phyloP scores from a whole-genome alignment of 2,329 filamentous ascomycete species.

The Nectriaceae sp. region DNA sequence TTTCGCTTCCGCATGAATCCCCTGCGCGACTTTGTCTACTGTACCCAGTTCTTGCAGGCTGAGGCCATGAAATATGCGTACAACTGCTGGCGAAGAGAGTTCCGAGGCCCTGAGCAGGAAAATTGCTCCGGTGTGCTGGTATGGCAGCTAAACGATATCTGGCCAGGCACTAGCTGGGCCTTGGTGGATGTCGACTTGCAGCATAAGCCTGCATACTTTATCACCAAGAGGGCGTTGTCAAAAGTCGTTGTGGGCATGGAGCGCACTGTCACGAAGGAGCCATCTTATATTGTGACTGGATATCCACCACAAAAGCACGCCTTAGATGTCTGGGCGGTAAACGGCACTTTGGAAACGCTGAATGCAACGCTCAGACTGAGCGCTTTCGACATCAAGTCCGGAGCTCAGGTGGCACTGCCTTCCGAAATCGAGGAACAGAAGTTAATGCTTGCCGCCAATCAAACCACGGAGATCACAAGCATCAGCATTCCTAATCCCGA shows the following conservation, averaged over 20 bases:
- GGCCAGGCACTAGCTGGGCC: slow-evolving; percentile 63
- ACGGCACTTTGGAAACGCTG: background rate
- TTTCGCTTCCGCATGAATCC: slow-evolving; percentile 43
- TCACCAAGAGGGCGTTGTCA: slow-evolving; percentile 48
- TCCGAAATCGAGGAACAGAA: background rate
- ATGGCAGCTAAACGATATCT: slow-evolving; percentile 68
- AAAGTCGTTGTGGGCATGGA: slow-evolving; percentile 1
- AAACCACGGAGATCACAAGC: background rate
- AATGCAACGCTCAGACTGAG: background rate
- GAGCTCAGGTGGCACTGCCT: background rate
- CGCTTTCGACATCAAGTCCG: background rate
- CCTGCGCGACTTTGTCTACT: slow-evolving; percentile 26
- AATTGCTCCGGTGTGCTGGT: slow-evolving; percentile 63
- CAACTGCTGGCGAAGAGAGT: slow-evolving; percentile 58
- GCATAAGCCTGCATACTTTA: slow-evolving; percentile 57
- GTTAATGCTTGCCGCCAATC: background rate
- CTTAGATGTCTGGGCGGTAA: background rate
- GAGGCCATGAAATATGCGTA: slow-evolving; percentile 50
- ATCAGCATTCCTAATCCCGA: background rate
- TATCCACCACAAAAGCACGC: background rate
- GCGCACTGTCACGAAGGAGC: background rate
- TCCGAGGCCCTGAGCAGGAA: slow-evolving; percentile 50
- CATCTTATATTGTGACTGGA: background rate
- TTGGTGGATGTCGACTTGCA: slow-evolving; percentile 62
- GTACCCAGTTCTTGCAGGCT: slow-evolving; percentile 50